Evolutionary conservation across 2,329 filamentous ascomycete species (phyloP).

Genomic region (Fusarium concolor): DNA sequence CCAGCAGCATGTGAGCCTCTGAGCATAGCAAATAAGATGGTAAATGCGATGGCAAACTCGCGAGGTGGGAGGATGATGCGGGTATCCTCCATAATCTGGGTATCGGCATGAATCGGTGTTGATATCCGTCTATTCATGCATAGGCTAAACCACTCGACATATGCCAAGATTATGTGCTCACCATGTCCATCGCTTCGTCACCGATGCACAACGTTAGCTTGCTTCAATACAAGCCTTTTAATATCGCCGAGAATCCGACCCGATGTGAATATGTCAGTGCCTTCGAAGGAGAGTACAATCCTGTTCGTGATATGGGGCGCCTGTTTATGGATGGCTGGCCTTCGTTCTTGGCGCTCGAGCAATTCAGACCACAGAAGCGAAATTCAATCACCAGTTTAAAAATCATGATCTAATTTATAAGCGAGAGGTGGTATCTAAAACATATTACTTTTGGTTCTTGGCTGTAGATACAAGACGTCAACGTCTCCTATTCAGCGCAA

Average conservation of each 20-base stretch:
- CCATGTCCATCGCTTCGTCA: not conserved
- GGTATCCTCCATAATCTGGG: not conserved
- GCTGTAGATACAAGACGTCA: not conserved
- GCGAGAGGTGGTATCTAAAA: not conserved
- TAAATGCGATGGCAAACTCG: constrained; percentile 14
- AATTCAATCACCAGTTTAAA: not conserved
- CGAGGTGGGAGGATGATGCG: constrained; percentile 9
- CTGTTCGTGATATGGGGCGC: not conserved
- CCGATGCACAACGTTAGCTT: not conserved
- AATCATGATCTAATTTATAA: not conserved
- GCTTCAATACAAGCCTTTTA: not conserved
- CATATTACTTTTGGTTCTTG: not conserved
- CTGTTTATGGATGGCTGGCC: not conserved
- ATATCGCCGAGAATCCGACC: not conserved
- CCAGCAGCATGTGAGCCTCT: constrained; percentile 2
- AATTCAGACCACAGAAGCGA: too few relatives aligned
- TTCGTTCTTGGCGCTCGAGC: not conserved
- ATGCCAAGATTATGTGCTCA: not conserved
- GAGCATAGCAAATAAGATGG: not conserved
- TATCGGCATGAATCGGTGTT: not conserved
- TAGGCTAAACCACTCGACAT: not conserved
- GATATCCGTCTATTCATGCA: not conserved
- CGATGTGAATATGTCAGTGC: not conserved
- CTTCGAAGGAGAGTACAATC: not conserved
- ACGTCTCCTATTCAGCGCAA: not conserved